Base-by-base conservation (phyloP, 2,329 filamentous ascomycete genomes). In the Colletotrichum sojae region DNA sequence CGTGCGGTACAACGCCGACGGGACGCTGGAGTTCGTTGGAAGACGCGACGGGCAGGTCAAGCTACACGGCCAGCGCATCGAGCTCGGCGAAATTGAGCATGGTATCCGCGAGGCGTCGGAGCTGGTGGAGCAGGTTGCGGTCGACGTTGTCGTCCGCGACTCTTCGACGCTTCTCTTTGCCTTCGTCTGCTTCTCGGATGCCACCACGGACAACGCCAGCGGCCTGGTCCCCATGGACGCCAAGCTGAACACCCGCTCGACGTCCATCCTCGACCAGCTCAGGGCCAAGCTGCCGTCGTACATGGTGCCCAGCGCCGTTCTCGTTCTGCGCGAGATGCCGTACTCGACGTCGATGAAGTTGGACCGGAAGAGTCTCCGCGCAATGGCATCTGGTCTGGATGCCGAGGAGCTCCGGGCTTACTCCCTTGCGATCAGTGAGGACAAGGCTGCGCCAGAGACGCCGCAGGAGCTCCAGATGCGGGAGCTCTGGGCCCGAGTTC, bases 221-320 rank as follows among this genome's bases (percentile, higher is more conserved):
- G 13, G 45, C n/a, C 40, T 58, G n/a, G 45, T 58, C 20, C 25
- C 36, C 20, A 39, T 45, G 18, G 46, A 25, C n/a, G 22, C 27
- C 18, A 15, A 36, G 51, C 52, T 39, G 46, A 58, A 68, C 25
- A 63, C 66, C 9, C 61, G 71, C 58, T 51, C 39, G 2, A 56
- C 64, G 52, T 6, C 18, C 25, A 20, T 51, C 27, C 49, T 25
- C 25, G 49, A 48, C 45, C 45, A 48, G 13, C 45, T 48, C 15
- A 13, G 45, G n/a, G 45, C n/a, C n/a, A 48, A 48, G 45, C 45
- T 48, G n/a, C 45, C 45, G 15, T 48, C 39, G 39, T 81, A 80
- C 68, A 81, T 81, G 80, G 71, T 81, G 0, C 80, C 80, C 0
- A 73, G 73, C 6, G 67, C 75, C 8, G 80, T 73, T 67, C 39